Evolutionary conservation across 169 alveolate genomes (phyloP), one percentile per base, ranked within the genome.

Genomic region (Plasmodium gonderi): DNA sequence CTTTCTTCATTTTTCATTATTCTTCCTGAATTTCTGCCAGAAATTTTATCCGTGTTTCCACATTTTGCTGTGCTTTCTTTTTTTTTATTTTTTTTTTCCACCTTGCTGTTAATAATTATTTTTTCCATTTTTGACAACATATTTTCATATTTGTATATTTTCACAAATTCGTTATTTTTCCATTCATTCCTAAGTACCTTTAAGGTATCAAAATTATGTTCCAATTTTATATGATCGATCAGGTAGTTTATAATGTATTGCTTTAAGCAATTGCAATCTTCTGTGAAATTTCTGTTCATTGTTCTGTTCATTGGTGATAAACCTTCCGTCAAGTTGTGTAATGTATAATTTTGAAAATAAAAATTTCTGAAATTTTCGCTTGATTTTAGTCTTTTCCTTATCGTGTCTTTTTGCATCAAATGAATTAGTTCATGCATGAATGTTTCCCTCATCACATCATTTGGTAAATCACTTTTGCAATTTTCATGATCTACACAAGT

Each of bases 251-350:
- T 72, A 36, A 69, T 20, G 42, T 72, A 83, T 20, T 69, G 77
- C 44, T 83, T 83, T n/a, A 83, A 1, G 60, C 26, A 20, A 12
- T 83, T 51, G 64, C 92, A 83, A 20, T 72, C 74, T 2, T 83
- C 51, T 12, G 40, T n/a, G 77, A 83, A 83, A 47, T 68, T 72
- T 3, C 29, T 31, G 44, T 83, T 31, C 11, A 44, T 8, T 47
- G 40, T 26, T 47, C 76, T 83, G 29, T 83, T 83, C 23, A 83
- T 83, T 49, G 92, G 92, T n/a, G 92, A 69, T 29, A 83, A 76
- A 0, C 67, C n/a, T 49, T 83, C 92, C 17, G 68, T 29, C 31
- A 83, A 51, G 60, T 83, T 69, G 64, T 29, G 38, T 26, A 38
- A 8, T 12, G 64, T n/a, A 26, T 83, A 69, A 33, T 51, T 83